Evolutionary conservation across 257 asterid genomes (phyloP), one percentile per base, ranked within the genome.

Genomic region (Cruciata laevipes): DNA sequence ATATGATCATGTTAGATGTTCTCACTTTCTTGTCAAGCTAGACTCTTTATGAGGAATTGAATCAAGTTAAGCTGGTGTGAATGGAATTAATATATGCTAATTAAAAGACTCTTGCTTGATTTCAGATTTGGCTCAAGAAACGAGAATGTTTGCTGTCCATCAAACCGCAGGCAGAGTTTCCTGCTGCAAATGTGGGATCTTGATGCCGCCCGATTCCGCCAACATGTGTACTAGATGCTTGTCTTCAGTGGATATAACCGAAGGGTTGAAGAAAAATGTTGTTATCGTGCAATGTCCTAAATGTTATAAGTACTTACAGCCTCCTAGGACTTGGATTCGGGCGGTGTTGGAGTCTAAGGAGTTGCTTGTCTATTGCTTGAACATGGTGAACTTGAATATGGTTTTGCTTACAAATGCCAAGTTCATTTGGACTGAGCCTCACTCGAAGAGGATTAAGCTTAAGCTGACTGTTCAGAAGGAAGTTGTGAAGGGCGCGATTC

Each of bases 111-210:
- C 18, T 42, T 42, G 51, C 18, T 42, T 42, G 51, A 40, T 42
- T 42, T 42, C 51, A 42, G 51, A 42, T 73, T 76, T 73, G 84
- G 84, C 31, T 1, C 64, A 57, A 70, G 82, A 70, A 12, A 9
- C 78, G 3, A 77, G 84, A 6, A 80, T 80, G 81, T 80, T 80
- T 71, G 30, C 30, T 1, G 30, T 27, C 30, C 30, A 27, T 27
- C 30, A 27, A 27, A 73, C 81, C 0, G 9, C 59, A 14, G 84
- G 84, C 2, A 80, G 65, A 2, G 79, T 76, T 44, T 35, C 38
- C 0, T 35, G 38, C 38, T 35, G 38, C 38, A 35, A 35, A 35
- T 35, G 38, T 35, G 4, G 38, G 38, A 35, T 35, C 38, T 35
- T 35, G 38, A 35, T 35, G 38, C 38, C 38, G 8, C 38, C 38